Evolutionary conservation across 495 filamentous ascomycete species (phyloP), one percentile per base, ranked within the genome.

Genomic region (Tuber microsphaerosporum): DNA sequence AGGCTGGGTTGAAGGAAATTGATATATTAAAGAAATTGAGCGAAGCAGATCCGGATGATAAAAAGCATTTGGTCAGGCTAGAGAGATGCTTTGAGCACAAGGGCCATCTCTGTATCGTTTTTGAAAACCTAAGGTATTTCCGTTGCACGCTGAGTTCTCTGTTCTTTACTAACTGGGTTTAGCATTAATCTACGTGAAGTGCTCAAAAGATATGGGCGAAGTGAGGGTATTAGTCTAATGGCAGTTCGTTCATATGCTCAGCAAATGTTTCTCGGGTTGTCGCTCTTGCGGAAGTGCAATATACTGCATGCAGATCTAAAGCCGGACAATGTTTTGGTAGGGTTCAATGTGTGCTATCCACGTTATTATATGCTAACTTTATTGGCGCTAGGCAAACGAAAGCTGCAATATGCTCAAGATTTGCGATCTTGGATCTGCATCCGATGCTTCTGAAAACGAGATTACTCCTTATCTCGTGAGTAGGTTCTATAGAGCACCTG

Each of bases 251-350:
- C 89, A 26, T 99, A 97, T 81, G 93, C 94, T 22, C 91, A 92
- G 78, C 96, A 98, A 84, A 96, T 97, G 84, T 98, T 99, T 84
- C 87, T 94, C 45, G 93, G 92, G 1, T 85, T 98, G 73, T 90
- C 89, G 81, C 88, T 95, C 74, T 87, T 99, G 82, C 91, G 93
- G 78, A 93, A 93, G 82, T 94, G 92, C 87, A 92, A 94, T 84
- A 92, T 98, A 82, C 85, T 99, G 51, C 95, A 99, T 82, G 94
- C 94, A 2, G 95, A 99, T 86, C 84, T 99, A 76, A 99, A 99
- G 83, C 95, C 95, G 6, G 95, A 99, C 88, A 99, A 99, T 81
- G 92, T 99, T 45, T 86, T 99, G 78, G 90, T 88, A 83, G 79
- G 75, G 26, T n/a, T 22, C 68, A 34, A 14, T 34, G 37, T 17